Evolutionary conservation across 2,329 filamentous ascomycete species (phyloP).

Genomic region (Hymenoscyphus repandus): DNA sequence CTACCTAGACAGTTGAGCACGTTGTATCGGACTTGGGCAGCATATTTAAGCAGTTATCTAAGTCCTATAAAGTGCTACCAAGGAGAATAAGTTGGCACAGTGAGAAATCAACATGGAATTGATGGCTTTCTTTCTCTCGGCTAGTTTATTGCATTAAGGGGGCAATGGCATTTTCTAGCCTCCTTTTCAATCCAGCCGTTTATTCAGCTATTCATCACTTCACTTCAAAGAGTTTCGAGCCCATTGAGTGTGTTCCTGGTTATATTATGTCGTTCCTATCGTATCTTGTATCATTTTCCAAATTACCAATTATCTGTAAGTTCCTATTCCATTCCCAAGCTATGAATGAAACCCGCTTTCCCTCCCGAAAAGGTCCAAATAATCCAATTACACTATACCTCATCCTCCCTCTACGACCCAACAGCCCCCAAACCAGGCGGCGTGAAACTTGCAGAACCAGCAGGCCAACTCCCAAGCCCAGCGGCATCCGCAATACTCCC

Average conservation of each 20-base stretch:
- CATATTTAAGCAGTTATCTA: no score
- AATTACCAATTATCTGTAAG: not conserved
- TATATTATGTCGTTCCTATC: no score
- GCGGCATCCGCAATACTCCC: slow-evolving; percentile 19
- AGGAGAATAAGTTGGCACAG: no score
- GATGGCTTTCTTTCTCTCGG: no score
- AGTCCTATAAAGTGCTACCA: no score
- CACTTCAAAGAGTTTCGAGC: not conserved
- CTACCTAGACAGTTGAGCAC: no score
- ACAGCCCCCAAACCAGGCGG: slow-evolving; percentile 30
- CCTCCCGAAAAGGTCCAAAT: not conserved
- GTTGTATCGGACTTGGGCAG: no score
- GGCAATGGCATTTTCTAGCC: no score
- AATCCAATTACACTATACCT: not conserved
- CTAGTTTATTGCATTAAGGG: no score
- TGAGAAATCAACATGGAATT: no score
- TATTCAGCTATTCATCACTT: no score
- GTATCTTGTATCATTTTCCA: not conserved
- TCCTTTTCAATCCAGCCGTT: no score
- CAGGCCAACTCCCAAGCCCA: slow-evolving; percentile 57
- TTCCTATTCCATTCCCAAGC: not conserved
- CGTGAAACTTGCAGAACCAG: slow-evolving; percentile 35
- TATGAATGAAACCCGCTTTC: not conserved
- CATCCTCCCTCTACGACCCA: slow-evolving; percentile 2
- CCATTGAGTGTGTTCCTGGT: not conserved